Evolutionary conservation across 805 yeast species (phyloP).

Genomic region (Saccharomycopsis malanga): DNA sequence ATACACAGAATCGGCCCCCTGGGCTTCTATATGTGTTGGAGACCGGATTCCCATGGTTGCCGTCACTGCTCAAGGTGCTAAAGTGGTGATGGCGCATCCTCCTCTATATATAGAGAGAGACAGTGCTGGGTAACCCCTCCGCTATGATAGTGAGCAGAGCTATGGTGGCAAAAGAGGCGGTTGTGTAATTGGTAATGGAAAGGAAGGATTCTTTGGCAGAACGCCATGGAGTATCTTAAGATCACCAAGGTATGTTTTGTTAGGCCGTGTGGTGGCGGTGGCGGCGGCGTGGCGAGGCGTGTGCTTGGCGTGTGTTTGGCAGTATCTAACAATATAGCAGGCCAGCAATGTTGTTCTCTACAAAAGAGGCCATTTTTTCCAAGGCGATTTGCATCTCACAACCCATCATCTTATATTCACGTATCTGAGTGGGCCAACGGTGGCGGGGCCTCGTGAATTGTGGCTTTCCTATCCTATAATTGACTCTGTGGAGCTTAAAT

Average conservation of each 20-base stretch:
- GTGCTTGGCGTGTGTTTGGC: background rate
- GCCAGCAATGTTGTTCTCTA: conserved; percentile 47
- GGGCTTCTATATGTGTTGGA: background rate
- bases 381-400: conserved; percentile 61
- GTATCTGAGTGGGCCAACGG: conserved; percentile 20
- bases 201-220: too few species aligned
- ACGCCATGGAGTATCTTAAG: conserved; percentile 47
- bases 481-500: conserved; percentile 46
- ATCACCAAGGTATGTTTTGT: conserved; percentile 38
- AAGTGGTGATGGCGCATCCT: background rate
- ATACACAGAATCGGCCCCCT: conserved; percentile 24
- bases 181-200: too few species aligned
- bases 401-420: conserved; percentile 72
- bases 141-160: too few species aligned
- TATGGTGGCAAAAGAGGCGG: too few species aligned
- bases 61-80: background rate
- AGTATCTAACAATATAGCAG: conserved; percentile 23
- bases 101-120: too few species aligned
- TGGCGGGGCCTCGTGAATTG: conserved; percentile 46
- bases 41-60: conserved; percentile 5
- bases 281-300: too few species aligned
- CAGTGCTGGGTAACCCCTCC: too few species aligned
- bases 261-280: too few species aligned
- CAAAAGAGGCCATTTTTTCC: conserved; percentile 47
- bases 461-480: conserved; percentile 93